Evolutionary conservation across 169 alveolate genomes (phyloP), one percentile per base, ranked within the genome.

Genomic region (Haemoproteus tartakovskyi): DNA sequence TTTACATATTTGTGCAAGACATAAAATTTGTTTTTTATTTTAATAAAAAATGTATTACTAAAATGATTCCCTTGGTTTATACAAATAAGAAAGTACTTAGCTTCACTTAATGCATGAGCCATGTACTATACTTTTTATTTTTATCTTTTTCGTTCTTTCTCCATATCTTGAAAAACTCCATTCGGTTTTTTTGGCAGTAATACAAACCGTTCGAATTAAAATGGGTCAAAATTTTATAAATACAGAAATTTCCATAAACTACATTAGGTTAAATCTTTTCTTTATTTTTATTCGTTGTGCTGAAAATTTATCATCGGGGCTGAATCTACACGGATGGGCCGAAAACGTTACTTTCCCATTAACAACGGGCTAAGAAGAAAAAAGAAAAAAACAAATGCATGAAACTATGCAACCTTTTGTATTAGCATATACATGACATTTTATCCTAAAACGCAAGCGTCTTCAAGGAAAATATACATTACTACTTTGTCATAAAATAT

Each of bases 311-410:
- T 94, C 98, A 45, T 94, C 97, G 14, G 97, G 97, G 6, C 97
- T 94, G 64, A 94, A 94, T 60, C 94, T 91, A 12, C 97, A 95
- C 3, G 98, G 98, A 62, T 94, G 98, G 14, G 98, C 97, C 6
- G 96, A 89, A 79, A 87, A 89, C 11, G 98, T 94, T 29, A 87
- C 88, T 18, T 82, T 82, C 0, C 90, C 90, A 19, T 78, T 45
- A 14, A 60, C 67, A 24, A 37, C 46, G 47, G 63, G 62, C 81
- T 64, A 29, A 11, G 45, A 37, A 52, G 37, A 4, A 11, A 6
- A 3, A 5, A 6, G 27, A 60, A 26, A 40, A 41, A 12, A n/a
- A 22, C 3, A 26, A 36, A 33, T 5, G 59, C 11, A 12, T n/a
- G 3, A 26, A 29, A n/a, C n/a, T n/a, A n/a, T n/a, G n/a, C n/a